Evolutionary conservation across 352 stramenopile genomes (phyloP).

Genomic region (Phytopythium ostracodes): DNA sequence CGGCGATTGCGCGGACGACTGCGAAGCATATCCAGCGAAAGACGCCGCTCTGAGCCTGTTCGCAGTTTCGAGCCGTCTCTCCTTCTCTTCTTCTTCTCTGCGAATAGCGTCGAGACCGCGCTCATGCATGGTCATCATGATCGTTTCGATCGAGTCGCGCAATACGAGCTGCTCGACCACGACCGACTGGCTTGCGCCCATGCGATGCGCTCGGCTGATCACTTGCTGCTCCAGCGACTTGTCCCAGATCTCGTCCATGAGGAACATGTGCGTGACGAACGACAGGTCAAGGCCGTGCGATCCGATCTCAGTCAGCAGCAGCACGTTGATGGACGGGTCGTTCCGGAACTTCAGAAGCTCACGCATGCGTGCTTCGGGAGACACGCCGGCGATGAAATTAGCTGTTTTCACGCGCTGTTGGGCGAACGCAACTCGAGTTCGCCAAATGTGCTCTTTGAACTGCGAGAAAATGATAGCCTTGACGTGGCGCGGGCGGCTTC

Average conservation of each 20-base stretch:
- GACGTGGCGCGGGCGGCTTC: constrained; percentile 23
- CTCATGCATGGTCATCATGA: constrained; percentile 57
- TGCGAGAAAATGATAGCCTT: constrained; percentile 86
- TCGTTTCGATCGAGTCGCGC: constrained; percentile 78
- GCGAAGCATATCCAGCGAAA: no score
- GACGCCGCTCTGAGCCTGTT: not conserved
- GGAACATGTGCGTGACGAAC: constrained; percentile 98
- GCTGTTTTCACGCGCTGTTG: constrained; percentile 60
- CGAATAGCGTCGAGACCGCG: constrained; percentile 1
- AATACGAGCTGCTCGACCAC: constrained; percentile 92
- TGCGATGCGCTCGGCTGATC: constrained; percentile 93
- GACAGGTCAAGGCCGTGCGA: constrained; percentile 95
- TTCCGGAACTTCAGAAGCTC: constrained; percentile 51
- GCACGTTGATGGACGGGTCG: constrained; percentile 78
- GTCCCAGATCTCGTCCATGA: constrained; percentile 97
- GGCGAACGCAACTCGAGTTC: constrained; percentile 60
- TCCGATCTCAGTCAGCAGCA: constrained; percentile 94
- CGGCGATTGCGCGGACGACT: no score
- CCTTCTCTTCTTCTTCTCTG: constrained; percentile 2
- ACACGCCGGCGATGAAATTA: constrained; percentile 59
- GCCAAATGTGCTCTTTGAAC: constrained; percentile 79
- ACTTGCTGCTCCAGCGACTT: constrained; percentile 94
- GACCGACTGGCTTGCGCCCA: constrained; percentile 91
- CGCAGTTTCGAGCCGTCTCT: not conserved
- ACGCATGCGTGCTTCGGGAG: constrained; percentile 39